Evolutionary conservation across 768 basidiomycete genomes (phyloP).

Genomic region (Crassisporium funariophilum): DNA sequence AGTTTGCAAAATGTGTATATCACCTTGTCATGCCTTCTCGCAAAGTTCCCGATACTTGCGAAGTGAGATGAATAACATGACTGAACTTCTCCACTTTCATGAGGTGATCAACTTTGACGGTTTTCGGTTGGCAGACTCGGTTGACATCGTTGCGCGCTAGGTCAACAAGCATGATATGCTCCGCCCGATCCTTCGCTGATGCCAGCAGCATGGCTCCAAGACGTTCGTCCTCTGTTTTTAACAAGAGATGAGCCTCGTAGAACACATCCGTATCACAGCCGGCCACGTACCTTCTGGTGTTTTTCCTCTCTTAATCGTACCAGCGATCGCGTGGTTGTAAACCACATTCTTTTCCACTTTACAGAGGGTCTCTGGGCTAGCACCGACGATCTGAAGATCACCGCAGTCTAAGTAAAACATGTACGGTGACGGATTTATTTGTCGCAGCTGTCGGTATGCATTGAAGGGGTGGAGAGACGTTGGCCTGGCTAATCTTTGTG

Average conservation of each 20-base stretch:
- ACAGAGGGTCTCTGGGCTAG: constrained; percentile 96
- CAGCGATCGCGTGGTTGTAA: constrained; percentile 97
- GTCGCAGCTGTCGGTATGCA: constrained; percentile 89
- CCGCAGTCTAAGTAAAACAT: constrained; percentile 98
- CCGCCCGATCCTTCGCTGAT: constrained; percentile 94
- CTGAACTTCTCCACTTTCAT: constrained; percentile 96
- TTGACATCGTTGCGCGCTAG: constrained; percentile 98
- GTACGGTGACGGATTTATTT: constrained; percentile 97
- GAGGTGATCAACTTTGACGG: constrained; percentile 94
- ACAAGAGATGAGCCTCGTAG: constrained; percentile 11
- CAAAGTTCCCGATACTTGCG: constrained; percentile 87
- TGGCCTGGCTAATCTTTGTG: constrained; percentile 83
- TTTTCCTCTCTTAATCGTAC: constrained; percentile 87
- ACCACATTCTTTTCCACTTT: constrained; percentile 92
- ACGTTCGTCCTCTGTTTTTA: constrained; percentile 82
- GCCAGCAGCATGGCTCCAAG: constrained; percentile 73
- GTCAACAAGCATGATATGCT: constrained; percentile 99
- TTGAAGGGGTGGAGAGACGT: constrained; percentile 96
- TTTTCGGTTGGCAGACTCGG: constrained; percentile 91
- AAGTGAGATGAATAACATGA: constrained; percentile 97
- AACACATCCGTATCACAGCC: constrained; percentile 7
- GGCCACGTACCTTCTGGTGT: constrained; percentile 75
- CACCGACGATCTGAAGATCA: constrained; percentile 93
- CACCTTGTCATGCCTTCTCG: constrained; percentile 85
- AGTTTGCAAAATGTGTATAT: constrained; percentile 2